Percentiles rank a stretch among this genome's conserved stretches.
Evolutionary conservation across 2,329 filamentous ascomycete genomes (phyloP).

Genomic region (Pseudohalonectria lignicola): DNA sequence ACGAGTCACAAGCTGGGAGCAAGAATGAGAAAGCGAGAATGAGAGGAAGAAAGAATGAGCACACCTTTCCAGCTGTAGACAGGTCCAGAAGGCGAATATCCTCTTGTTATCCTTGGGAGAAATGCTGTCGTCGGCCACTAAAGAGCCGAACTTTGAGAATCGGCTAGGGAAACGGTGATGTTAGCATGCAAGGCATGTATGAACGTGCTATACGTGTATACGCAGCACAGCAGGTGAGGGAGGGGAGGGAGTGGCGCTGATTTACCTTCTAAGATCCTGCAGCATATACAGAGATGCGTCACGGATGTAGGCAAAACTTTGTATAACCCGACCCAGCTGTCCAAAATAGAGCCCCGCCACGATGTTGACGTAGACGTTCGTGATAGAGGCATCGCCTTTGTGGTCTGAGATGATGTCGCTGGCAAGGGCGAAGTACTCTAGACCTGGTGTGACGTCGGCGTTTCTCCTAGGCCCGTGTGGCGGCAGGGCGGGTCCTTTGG

Average conservation of each 20-base stretch:
- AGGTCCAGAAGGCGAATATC: constrained; percentile 86
- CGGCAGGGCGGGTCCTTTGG: constrained; percentile 6
- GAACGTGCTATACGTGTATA: too few species aligned
- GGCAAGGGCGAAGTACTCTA: constrained; percentile 82
- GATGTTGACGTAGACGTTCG: constrained; percentile 75
- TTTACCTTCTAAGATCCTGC: constrained; percentile 65
- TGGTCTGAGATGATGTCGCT: constrained; percentile 79
- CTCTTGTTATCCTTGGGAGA: too few species aligned
- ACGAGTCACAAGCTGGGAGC: too few species aligned
- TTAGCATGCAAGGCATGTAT: too few species aligned
- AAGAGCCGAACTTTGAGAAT: too few species aligned
- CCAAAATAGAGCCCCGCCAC: constrained; percentile 82
- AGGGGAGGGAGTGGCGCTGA: constrained; percentile 25
- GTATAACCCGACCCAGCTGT: constrained; percentile 74
- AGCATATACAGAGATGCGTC: constrained; percentile 45
- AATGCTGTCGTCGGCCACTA: too few species aligned
- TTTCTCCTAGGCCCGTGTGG: constrained; percentile 46
- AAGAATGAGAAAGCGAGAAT: background rate
- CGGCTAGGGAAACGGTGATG: too few species aligned
- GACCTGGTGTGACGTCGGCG: constrained; percentile 75
- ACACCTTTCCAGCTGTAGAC: constrained; percentile 81
- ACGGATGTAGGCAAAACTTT: constrained; percentile 61
- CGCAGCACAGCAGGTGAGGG: too few species aligned
- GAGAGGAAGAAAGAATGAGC: constrained; percentile 6
- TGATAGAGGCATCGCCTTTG: constrained; percentile 65